These are phyloP conservation scores for Populus euphratica DNA, from an alignment of 345 rosid genomes.

Conservation along the genomic window DNA sequence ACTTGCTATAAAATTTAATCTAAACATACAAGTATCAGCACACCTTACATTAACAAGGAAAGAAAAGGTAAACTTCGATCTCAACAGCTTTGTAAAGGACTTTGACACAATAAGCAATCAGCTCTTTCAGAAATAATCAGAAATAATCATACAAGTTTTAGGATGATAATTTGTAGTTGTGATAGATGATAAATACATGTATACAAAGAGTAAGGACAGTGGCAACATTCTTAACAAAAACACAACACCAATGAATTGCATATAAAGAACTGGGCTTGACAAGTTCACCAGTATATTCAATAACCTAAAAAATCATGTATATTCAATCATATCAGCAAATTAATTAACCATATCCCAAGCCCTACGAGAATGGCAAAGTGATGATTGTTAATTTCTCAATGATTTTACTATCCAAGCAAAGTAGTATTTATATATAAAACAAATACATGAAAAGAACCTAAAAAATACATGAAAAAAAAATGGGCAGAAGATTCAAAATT, in stretches of 20 bases:
- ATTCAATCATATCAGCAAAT: conserved; percentile 4
- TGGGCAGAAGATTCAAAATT: no score
- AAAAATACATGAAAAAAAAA: no score
- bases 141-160: not conserved
- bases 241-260: conserved; percentile 93
- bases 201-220: not conserved
- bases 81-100: not conserved
- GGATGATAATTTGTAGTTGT: not conserved
- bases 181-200: not conserved
- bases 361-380: conserved; percentile 70
- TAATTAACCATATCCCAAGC: conserved; percentile 88
- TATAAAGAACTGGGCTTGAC: conserved; percentile 77
- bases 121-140: not conserved
- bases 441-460: no score
- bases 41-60: conserved; percentile 47
- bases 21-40: conserved; percentile 95
- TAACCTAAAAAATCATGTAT: conserved; percentile 44
- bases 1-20: conserved; percentile 65
- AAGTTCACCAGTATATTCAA: conserved; percentile 93
- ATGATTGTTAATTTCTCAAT: no score
- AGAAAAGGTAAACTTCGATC: not conserved
- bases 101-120: not conserved
- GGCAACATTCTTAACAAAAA: conserved; percentile 1
- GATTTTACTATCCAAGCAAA: no score
- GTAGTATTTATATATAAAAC: no score